Evolutionary conservation across 805 yeast species (phyloP), one percentile per base, ranked within the genome.

Genomic region (Priceomyces haplophilus): DNA sequence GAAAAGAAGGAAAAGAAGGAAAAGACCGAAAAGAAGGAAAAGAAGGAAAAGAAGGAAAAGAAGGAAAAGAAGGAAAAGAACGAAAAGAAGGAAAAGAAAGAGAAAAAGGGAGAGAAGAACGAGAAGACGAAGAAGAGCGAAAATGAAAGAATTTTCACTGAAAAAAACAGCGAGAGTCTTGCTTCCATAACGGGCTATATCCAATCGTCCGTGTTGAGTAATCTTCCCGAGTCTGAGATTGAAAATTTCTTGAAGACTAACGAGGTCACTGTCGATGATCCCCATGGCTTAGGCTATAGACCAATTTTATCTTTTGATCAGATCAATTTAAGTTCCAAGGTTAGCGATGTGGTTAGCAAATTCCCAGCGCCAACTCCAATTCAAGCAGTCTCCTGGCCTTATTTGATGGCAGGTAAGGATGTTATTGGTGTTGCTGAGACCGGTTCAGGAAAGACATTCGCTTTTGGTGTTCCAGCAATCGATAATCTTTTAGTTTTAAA

Each of bases 381-480:
- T 54, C 99, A 91, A 71, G 78, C 96, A 24, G 88, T 81, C 35
- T 78, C 97, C 7, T 93, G 98, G 98, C 98, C 99, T 50, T 88
- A 80, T 58, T 67, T 91, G 41, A 67, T 89, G 39, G 67, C 78
- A 16, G 85, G 85, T 13, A 76, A 83, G 45, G 99, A 91, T 61
- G 95, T 90, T 19, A 79, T 91, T 51, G 99, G 98, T 63, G 96
- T 91, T 50, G 99, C 99, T 11, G 97, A 91, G 68, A 91, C 99
- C 3, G 99, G 99, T 30, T 88, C 97, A 0, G 99, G 99, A 58
- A 91, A 91, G 65, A 91, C 99, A 0, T 84, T 91, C 67, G 98
- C 97, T 0, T 93, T 91, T 62, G 96, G 97, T 61, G 93, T 93
- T 24, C 99, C 99, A 37, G 97, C 97, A n/a, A 77, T 91, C 41